Base-by-base conservation (phyloP, 208 protist species). In the Trypanosoma avium region DNA sequence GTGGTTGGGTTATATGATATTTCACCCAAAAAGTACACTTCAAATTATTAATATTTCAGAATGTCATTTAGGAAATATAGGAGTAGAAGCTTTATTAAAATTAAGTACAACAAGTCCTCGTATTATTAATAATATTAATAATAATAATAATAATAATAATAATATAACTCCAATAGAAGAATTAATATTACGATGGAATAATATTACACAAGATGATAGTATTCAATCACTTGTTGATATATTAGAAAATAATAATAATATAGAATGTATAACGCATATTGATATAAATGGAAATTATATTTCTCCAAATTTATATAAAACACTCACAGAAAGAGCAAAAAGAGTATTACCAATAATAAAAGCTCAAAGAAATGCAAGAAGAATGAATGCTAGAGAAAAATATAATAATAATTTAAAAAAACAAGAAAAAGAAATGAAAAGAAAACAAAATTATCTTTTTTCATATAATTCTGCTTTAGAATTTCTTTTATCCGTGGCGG, bases 101-200 rank as follows among this genome's bases (percentile, higher is more conserved):
- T 3, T 21, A 3, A 35, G 13, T n/a, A 33, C 0, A 4, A 29
- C 10, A 24, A 60, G 36, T 32, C 56, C 40, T 12, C 56, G 52
- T 32, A 1, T 64, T n/a, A 56, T 3, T 13, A 29, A 52, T 24
- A 33, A 47, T 30, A 32, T 27, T 12, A 42, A 42, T 42, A 42
- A 42, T 42, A 42, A 42, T 42, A 42, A 42, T 42, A 42, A 42
- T 42, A 42, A 42, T 42, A 42, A 42, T 42, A 42, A 42, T 42
- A 42, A 42, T 42, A 9, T 42, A n/a, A 15, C 3, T 8, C 59
- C 46, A 30, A 30, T 77, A 21, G 55, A 76, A 17, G 22, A 49
- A 19, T 60, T 82, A 13, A 33, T 46, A 22, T 55, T 82, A 7
- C 70, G 70, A 8, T 82, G 70, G 70, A 82, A 82, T 40, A 57